These are phyloP conservation scores for Dothideomycetes sp. DNA, from an alignment of 2,329 filamentous ascomycete genomes.

Conservation along the genomic window DNA sequence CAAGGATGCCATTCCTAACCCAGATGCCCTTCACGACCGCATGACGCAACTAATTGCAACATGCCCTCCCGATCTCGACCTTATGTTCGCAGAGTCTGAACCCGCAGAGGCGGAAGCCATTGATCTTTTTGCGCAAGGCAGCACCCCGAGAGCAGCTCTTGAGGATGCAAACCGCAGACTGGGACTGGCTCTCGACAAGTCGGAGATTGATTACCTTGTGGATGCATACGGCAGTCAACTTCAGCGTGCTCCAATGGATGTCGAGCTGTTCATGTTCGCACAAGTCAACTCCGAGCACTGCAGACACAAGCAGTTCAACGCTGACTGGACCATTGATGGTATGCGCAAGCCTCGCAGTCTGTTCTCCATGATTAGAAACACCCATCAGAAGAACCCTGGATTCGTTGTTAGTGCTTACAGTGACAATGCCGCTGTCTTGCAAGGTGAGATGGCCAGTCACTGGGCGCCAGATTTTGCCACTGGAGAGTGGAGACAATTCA, in stretches of 20 bases:
- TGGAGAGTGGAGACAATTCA: constrained; percentile 77
- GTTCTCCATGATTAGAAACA: constrained; percentile 95
- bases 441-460: constrained; percentile 59
- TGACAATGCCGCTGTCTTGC: constrained; percentile 90
- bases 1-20: constrained; percentile 44
- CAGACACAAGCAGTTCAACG: constrained; percentile 87
- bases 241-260: constrained; percentile 64
- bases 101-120: constrained; percentile 36
- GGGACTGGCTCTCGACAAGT: constrained; percentile 75
- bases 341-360: constrained; percentile 66
- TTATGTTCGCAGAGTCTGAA: constrained; percentile 66
- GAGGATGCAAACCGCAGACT: constrained; percentile 73
- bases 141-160: constrained; percentile 58
- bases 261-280: constrained; percentile 98
- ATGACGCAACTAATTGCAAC: constrained; percentile 82
- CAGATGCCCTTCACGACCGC: constrained; percentile 73
- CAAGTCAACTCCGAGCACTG: constrained; percentile 98
- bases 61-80: constrained; percentile 54
- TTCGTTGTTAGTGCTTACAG: constrained; percentile 93
- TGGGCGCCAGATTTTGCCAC: constrained; percentile 85
- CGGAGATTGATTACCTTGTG: constrained; percentile 91
- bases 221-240: constrained; percentile 60
- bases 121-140: constrained; percentile 36
- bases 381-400: constrained; percentile 64
- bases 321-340: constrained; percentile 89